Conservation (phyloP, 75 land plant species). For the Picea sitchensis region DNA sequence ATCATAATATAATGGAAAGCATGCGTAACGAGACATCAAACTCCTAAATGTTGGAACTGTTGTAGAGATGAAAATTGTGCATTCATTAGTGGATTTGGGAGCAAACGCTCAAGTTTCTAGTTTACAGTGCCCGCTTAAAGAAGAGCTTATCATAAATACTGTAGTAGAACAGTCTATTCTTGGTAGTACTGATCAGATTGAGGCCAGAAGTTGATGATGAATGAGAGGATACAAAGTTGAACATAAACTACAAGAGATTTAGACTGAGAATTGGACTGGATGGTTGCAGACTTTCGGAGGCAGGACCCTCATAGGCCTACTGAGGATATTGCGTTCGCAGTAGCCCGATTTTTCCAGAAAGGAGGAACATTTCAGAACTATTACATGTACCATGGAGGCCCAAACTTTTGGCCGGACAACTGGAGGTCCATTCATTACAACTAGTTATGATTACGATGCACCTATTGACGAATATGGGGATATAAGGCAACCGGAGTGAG, state of each 20-base stretch:
- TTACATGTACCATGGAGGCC: conserved; percentile 63
- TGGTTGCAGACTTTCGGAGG: conserved; percentile 84
- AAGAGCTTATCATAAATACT: no score
- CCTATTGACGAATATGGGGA: conserved; percentile 70
- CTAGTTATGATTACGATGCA: conserved; percentile 81
- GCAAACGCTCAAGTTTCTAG: no score
- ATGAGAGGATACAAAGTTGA: no score
- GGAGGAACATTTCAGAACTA: conserved; percentile 97
- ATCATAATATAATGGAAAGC: no score
- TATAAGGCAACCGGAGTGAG: conserved; percentile 83
- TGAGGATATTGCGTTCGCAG: conserved; percentile 93
- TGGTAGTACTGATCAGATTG: no score
- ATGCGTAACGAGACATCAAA: no score
- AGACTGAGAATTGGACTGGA: conserved; percentile 95
- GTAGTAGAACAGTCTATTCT: no score
- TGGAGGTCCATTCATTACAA: conserved; percentile 81
- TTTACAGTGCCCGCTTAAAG: no score
- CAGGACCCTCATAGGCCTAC: conserved; percentile 75
- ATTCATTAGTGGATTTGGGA: no score
- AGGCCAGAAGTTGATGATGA: no score
- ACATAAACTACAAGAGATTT: conserved; percentile 30
- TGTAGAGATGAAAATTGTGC: no score
- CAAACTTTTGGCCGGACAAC: conserved; percentile 68
- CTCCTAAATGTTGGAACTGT: no score
- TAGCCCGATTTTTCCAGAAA: conserved; percentile 89